These are phyloP conservation scores for Mucor sp. DNA, from an alignment of 371 early-diverging fungal species.

Conservation along the genomic window DNA sequence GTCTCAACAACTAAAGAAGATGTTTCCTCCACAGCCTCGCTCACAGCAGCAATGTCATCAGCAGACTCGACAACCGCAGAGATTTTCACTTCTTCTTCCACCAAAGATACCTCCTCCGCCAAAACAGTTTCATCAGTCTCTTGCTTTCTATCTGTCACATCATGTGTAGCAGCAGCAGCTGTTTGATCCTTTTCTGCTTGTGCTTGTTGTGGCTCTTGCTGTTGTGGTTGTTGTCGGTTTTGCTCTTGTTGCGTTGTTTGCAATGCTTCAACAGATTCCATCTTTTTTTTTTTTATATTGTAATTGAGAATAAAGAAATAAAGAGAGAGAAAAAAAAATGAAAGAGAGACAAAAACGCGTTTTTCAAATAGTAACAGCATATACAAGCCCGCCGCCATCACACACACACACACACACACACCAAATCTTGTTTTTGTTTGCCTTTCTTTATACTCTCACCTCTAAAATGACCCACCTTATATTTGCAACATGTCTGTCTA, in stretches of 20 bases:
- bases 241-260: neutral
- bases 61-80: neutral
- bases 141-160: neutral
- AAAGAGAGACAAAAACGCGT: neutral
- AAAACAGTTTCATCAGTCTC: neutral
- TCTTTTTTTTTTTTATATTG: too few relatives aligned
- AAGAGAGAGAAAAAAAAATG: neutral
- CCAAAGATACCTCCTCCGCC: neutral
- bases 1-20: neutral
- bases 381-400: neutral
- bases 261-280: neutral
- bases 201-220: too few relatives aligned
- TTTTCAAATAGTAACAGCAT: neutral
- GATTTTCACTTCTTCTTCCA: neutral
- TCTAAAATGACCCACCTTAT: constrained; percentile 28
- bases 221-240: too few relatives aligned
- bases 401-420: too few relatives aligned
- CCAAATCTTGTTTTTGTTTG: constrained; percentile 3
- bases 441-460: neutral
- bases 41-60: neutral
- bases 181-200: neutral
- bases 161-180: neutral
- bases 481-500: constrained; percentile 53
- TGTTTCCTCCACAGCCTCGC: neutral
- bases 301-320: neutral